Evolutionary conservation across 768 basidiomycete genomes (phyloP).

Genomic region (Strobilomyces echinocephalus): DNA sequence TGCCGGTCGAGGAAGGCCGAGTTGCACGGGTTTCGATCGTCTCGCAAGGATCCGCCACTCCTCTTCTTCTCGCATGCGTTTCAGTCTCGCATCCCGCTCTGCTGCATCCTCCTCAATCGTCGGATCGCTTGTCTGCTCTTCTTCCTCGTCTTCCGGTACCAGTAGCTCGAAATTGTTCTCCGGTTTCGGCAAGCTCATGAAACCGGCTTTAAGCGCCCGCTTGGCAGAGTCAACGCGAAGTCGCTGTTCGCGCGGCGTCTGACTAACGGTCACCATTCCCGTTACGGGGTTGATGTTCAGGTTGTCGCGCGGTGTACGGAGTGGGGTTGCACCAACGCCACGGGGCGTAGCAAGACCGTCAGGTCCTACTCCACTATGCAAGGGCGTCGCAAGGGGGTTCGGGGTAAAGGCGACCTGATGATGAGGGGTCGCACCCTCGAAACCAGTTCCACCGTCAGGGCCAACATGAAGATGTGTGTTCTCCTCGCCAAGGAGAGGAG

Average conservation of each 20-base stretch:
- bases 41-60: slow-evolving; percentile 76
- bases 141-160: slow-evolving; percentile 82
- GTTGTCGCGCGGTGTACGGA: slow-evolving; percentile 94
- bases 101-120: slow-evolving; percentile 79
- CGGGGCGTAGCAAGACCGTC: slow-evolving; percentile 54
- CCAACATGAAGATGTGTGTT: slow-evolving; percentile 87
- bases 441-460: slow-evolving; percentile 81
- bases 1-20: slow-evolving; percentile 78
- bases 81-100: slow-evolving; percentile 77
- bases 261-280: slow-evolving; percentile 48
- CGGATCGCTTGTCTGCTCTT: slow-evolving; percentile 26
- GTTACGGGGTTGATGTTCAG: slow-evolving; percentile 81
- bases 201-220: slow-evolving; percentile 73
- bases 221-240: slow-evolving; percentile 60
- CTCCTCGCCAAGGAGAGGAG: slow-evolving; percentile 93
- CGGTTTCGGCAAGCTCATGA: slow-evolving; percentile 80
- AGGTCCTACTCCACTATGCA: slow-evolving; percentile 44
- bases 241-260: slow-evolving; percentile 76
- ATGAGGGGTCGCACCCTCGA: slow-evolving; percentile 91
- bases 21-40: slow-evolving; percentile 76
- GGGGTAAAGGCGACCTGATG: slow-evolving; percentile 90
- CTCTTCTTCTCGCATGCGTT: slow-evolving; percentile 66
- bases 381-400: slow-evolving; percentile 90
- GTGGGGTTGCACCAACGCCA: slow-evolving; percentile 63
- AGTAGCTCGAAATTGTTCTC: slow-evolving; percentile 97